Evolutionary conservation across 257 asterid genomes (phyloP).

Genomic region (Marsdenia floribunda): DNA sequence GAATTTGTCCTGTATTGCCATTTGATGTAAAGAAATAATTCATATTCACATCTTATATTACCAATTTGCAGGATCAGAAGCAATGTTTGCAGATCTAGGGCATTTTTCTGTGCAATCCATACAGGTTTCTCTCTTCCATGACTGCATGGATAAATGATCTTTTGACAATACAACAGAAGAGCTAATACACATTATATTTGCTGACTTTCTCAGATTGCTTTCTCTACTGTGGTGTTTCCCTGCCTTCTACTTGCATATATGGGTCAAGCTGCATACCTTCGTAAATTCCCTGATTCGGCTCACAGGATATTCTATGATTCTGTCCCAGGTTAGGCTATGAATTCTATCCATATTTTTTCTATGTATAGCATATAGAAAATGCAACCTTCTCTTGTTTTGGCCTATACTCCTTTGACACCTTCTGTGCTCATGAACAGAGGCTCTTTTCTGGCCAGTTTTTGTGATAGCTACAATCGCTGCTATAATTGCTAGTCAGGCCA

Average conservation of each 20-base stretch:
- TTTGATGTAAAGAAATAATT: too few species aligned
- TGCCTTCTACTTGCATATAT: constrained; percentile 91
- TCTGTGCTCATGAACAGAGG: constrained; percentile 34
- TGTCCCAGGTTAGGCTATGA: constrained; percentile 59
- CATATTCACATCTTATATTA: neutral
- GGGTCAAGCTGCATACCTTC: constrained; percentile 97
- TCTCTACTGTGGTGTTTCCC: constrained; percentile 75
- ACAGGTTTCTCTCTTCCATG: constrained; percentile 47
- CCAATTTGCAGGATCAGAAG: constrained; percentile 79
- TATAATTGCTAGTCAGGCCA: constrained; percentile 92
- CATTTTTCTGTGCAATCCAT: constrained; percentile 88
- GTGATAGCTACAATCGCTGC: constrained; percentile 87
- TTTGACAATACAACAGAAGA: neutral
- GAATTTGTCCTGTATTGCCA: neutral
- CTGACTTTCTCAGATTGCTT: constrained; percentile 64
- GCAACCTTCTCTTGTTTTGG: neutral
- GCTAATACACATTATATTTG: constrained; percentile 7
- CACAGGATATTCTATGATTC: constrained; percentile 66
- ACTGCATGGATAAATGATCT: neutral
- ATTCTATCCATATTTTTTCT: neutral
- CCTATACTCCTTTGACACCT: constrained; percentile 19
- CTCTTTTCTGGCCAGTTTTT: constrained; percentile 88
- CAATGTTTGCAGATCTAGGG: constrained; percentile 98
- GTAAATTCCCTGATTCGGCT: constrained; percentile 57
- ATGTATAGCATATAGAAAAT: neutral